Base-by-base conservation (phyloP, 78 protist species). In the Capsaspora owczarzaki region DNA sequence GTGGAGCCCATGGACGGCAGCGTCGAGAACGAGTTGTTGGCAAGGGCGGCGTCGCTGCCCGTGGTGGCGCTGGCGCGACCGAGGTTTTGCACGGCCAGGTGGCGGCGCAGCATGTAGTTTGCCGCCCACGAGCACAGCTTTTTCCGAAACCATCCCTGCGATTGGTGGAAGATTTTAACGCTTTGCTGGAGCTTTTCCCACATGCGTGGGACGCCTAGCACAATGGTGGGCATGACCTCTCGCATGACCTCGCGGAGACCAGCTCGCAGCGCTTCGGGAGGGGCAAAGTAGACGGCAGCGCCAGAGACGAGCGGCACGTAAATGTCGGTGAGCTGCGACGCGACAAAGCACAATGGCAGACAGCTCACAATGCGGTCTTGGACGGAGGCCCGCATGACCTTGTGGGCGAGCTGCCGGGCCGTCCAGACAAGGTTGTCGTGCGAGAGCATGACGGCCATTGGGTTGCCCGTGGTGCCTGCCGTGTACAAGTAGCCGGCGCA, bases 141-240 rank as follows among this genome's bases (percentile, higher is more conserved):
- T n/a, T n/a, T n/a, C n/a, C n/a, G n/a, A n/a, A n/a, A n/a, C n/a
- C n/a, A n/a, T n/a, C n/a, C n/a, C n/a, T n/a, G n/a, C n/a, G n/a
- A n/a, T n/a, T n/a, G n/a, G n/a, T n/a, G n/a, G n/a, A n/a, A n/a
- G n/a, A n/a, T n/a, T n/a, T n/a, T n/a, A n/a, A n/a, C n/a, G n/a
- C n/a, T n/a, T n/a, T n/a, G n/a, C n/a, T 77, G 76, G 85, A 91
- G 74, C 70, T 89, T 88, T 76, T 91, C 95, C 90, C 92, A 88
- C 69, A 91, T 87, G 37, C 95, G 80, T 61, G 92, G 92, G 42
- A 88, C 90, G 23, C 89, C 83, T 47, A 90, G 60, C 86, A 86
- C 83, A 3, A 88, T 31, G 22, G 92, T 86, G 71, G 92, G 95
- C 51, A 46, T 68, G 37, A 74, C 83, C 47, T 82, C 90, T 53